Evolutionary conservation across 441 rosid species (phyloP).

Genomic region (Aleurites moluccanus): DNA sequence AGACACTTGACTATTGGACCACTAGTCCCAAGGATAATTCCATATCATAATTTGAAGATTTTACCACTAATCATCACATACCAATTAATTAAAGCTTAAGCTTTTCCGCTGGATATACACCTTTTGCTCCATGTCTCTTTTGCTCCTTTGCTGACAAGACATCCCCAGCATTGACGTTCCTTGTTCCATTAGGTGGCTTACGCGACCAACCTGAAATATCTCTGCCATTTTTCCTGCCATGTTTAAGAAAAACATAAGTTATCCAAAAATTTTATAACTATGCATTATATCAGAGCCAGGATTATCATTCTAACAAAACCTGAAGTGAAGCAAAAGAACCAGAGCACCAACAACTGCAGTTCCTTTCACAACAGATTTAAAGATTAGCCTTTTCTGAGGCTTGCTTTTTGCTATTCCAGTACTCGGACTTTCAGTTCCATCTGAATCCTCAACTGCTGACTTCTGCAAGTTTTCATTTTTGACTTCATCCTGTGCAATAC

Average conservation of each 20-base stretch:
- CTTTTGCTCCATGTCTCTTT: constrained; percentile 6
- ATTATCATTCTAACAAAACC: constrained; percentile 23
- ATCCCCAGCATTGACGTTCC: constrained; percentile 12
- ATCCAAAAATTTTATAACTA: background rate
- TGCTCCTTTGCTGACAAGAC: constrained; percentile 16
- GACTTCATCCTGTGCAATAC: constrained; percentile 11
- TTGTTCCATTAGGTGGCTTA: background rate
- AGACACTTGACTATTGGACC: no score
- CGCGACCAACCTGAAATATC: constrained; percentile 16
- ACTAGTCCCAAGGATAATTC: no score
- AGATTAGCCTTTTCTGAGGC: constrained; percentile 24
- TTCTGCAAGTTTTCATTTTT: constrained; percentile 13
- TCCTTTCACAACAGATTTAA: constrained; percentile 31
- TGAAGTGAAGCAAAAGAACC: constrained; percentile 28
- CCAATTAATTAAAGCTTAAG: constrained; percentile 20
- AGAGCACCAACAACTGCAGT: constrained; percentile 30
- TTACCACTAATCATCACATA: background rate
- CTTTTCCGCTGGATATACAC: constrained; percentile 32
- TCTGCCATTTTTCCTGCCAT: constrained; percentile 28
- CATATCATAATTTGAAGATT: background rate
- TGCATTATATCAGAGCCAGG: background rate
- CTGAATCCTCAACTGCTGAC: constrained; percentile 1
- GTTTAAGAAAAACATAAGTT: background rate
- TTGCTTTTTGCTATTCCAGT: constrained; percentile 6
- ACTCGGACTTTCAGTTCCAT: background rate